phyloP scores from a whole-genome alignment of 345 rosid species.

The Sonneratia alba region DNA sequence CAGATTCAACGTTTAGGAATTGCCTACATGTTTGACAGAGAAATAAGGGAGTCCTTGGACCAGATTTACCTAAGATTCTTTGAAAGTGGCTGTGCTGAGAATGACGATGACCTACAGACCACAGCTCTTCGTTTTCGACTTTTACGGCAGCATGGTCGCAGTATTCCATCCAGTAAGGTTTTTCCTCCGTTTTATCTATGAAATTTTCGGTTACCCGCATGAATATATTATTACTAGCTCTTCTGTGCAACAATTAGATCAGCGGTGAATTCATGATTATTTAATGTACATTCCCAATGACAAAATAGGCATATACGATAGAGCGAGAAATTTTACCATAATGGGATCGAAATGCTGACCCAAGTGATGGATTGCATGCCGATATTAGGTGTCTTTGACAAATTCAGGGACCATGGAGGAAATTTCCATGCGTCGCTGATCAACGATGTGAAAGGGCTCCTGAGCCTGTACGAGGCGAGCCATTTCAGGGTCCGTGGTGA shows the following conservation, averaged over 20 bases:
- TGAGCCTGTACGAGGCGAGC: conserved; percentile 10
- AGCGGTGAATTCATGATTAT: not conserved
- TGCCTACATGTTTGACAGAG: conserved; percentile 4
- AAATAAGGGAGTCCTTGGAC: conserved; percentile 1
- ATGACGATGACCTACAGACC: not conserved
- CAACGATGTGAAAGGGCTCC: not conserved
- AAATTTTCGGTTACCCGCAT: not conserved
- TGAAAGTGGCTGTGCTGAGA: not conserved
- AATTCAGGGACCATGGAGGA: conserved; percentile 8
- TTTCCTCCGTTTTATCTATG: not conserved
- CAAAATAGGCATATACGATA: not conserved
- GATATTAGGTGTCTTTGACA: not conserved
- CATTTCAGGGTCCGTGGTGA: conserved; percentile 11
- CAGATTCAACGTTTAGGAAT: conserved; percentile 9
- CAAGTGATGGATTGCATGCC: not conserved
- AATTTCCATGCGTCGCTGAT: not conserved
- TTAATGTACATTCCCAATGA: too few relatives aligned
- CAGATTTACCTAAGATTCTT: not conserved
- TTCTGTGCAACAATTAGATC: not conserved
- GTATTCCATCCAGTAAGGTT: not conserved
- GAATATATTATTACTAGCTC: too few relatives aligned
- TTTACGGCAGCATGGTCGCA: conserved; percentile 8
- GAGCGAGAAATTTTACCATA: not conserved
- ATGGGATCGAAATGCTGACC: not conserved
- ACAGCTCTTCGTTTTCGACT: not conserved